Conservation (phyloP, 2,329 filamentous ascomycete genomes). For the Penicillium crustosum region DNA sequence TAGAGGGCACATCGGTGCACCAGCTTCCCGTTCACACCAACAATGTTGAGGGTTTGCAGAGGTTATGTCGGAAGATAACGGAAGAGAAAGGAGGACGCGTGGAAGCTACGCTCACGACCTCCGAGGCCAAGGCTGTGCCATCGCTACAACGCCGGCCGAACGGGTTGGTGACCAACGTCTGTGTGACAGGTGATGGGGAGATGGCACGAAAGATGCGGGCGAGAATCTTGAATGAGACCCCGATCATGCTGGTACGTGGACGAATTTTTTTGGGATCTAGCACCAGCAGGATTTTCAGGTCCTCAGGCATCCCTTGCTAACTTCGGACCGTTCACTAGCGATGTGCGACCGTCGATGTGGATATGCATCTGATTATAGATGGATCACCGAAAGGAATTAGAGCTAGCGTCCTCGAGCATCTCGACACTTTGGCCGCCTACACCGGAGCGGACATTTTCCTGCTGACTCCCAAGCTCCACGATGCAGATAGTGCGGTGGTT, state of each 20-base stretch:
- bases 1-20: constrained; percentile 79
- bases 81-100: constrained; percentile 67
- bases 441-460: constrained; percentile 97
- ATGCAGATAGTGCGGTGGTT: constrained; percentile 70
- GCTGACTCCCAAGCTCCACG: constrained; percentile 80
- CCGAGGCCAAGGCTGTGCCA: constrained; percentile 68
- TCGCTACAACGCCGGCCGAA: constrained; percentile 50
- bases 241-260: constrained; percentile 78
- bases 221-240: constrained; percentile 85
- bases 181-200: constrained; percentile 83
- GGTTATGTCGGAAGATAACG: constrained; percentile 78
- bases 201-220: constrained; percentile 86
- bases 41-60: constrained; percentile 77
- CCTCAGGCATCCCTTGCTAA: constrained; percentile 22
- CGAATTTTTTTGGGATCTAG: constrained; percentile 19
- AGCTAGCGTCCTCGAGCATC: constrained; percentile 73
- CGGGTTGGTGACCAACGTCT: constrained; percentile 78
- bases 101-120: constrained; percentile 80
- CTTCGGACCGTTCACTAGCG: constrained; percentile 55
- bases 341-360: constrained; percentile 89
- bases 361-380: constrained; percentile 85
- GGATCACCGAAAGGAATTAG: constrained; percentile 66
- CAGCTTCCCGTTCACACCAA: constrained; percentile 88
- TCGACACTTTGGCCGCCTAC: constrained; percentile 82
- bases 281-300: constrained; percentile 8